Base-by-base conservation (phyloP, 1,284 basidiomycete genomes). In the Ustilago xerochloae region DNA sequence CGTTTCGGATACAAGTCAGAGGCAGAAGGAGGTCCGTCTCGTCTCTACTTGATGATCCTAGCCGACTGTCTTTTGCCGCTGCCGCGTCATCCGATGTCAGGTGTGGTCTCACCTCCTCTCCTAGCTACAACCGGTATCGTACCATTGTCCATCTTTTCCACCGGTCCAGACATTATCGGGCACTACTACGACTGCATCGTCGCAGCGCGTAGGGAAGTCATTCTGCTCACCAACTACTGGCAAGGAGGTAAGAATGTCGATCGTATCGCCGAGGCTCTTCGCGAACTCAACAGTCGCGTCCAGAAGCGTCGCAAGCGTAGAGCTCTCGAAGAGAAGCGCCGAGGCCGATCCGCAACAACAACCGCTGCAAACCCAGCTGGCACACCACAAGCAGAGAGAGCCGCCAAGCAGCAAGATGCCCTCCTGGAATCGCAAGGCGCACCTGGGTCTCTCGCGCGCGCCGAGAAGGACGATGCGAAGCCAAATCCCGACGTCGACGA, bases 211-310 rank as follows among this genome's bases (percentile, higher is more conserved):
- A 60, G 69, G 13, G 82, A 84, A 49, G 82, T 84, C 35, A 70
- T 84, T 15, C 75, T 82, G n/a, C 73, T 84, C 28, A 84, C 82
- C 28, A 84, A 84, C 59, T 84, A 84, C 62, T 84, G 82, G 82
- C 82, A 84, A 45, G 77, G 66, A 41, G 82, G 82, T 41, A 73
- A 77, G 29, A 84, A 84, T 41, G 82, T 84, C 22, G 67, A 80
- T 28, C 66, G 70, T 16, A 84, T 84, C 52, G 70, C 82, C 12
- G 77, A 78, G 6, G 82, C 79, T 13, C 66, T 84, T 6, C 71
- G 75, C 13, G 79, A 81, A 58, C 70, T 84, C 56, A 78, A 81
- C 61, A 59, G 36, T 7, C 67, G 73, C 4, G 63, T 78, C 13
- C 59, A 49, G 24, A 56, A 70, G 49, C 62, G 78, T 26, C 68